phyloP scores from a whole-genome alignment of 345 rosid genomes.

The Euphorbia lathyris region DNA sequence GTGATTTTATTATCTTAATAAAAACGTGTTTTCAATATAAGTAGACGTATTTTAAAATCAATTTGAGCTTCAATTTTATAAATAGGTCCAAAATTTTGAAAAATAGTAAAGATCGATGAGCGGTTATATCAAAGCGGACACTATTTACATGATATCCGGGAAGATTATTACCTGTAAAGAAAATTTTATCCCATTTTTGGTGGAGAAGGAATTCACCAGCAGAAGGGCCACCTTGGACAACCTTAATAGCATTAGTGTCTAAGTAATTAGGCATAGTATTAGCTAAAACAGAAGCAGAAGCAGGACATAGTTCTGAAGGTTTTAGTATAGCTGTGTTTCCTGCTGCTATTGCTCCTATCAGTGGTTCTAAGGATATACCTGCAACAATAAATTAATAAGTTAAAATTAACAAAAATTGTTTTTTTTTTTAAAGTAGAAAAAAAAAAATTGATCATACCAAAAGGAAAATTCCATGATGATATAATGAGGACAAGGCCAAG shows the following conservation, averaged over 20 bases:
- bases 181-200: slow-evolving; percentile 75
- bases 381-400: neutral
- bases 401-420: neutral
- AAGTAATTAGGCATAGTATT: slow-evolving; percentile 41
- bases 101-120: too few relatives aligned
- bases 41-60: too few relatives aligned
- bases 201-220: slow-evolving; percentile 52
- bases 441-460: slow-evolving; percentile 34
- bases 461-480: slow-evolving; percentile 70
- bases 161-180: slow-evolving; percentile 56
- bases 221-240: slow-evolving; percentile 58
- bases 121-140: too few relatives aligned
- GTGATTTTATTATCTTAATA: too few relatives aligned
- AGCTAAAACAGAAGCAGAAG: slow-evolving; percentile 56
- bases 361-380: slow-evolving; percentile 65
- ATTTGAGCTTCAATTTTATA: too few relatives aligned
- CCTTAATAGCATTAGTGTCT: slow-evolving; percentile 54
- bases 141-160: too few relatives aligned
- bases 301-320: slow-evolving; percentile 72
- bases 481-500: slow-evolving; percentile 62
- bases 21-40: too few relatives aligned
- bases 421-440: neutral
- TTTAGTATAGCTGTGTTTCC: slow-evolving; percentile 65
- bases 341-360: slow-evolving; percentile 81
- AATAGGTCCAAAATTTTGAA: too few relatives aligned